These are phyloP conservation scores for Saccharomyces pastorianus DNA, from an alignment of 1,139 yeast species.

Conservation along the genomic window DNA sequence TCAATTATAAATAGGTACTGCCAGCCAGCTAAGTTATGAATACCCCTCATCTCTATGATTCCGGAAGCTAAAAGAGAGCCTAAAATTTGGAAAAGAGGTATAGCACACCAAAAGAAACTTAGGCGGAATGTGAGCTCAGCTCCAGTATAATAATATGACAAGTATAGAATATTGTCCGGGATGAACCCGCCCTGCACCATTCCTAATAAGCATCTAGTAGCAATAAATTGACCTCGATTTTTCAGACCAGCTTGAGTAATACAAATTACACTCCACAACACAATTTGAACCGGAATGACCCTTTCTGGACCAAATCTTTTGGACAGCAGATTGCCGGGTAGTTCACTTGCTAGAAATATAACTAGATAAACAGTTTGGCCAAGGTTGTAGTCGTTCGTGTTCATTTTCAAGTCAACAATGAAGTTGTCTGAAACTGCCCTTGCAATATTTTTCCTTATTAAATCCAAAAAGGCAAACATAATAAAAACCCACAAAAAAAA, in stretches of 20 bases:
- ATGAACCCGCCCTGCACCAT: conserved; percentile 48
- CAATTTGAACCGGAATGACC: background rate
- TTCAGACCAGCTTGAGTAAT: conserved; percentile 38
- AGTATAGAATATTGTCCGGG: conserved; percentile 44
- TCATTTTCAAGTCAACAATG: background rate
- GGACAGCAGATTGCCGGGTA: background rate
- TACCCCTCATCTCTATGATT: background rate
- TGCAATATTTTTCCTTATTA: background rate
- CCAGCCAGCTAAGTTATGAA: background rate
- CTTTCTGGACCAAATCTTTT: background rate
- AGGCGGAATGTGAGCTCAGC: conserved; percentile 43
- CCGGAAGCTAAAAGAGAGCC: conserved; percentile 31
- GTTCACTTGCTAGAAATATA: background rate
- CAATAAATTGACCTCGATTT: conserved; percentile 34
- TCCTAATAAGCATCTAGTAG: conserved; percentile 42
- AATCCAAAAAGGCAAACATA: background rate
- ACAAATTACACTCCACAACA: conserved; percentile 43
- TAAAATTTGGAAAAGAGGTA: conserved; percentile 32
- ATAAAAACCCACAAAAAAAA: background rate
- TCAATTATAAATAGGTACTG: background rate
- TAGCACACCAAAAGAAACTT: conserved; percentile 48
- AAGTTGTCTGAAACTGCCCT: background rate
- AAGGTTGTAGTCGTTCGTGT: background rate
- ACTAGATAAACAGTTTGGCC: background rate
- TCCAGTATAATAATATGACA: conserved; percentile 46